Evolutionary conservation across 2,329 filamentous ascomycete species (phyloP), one percentile per base, ranked within the genome.

Genomic region (Neofusicoccum sp.): DNA sequence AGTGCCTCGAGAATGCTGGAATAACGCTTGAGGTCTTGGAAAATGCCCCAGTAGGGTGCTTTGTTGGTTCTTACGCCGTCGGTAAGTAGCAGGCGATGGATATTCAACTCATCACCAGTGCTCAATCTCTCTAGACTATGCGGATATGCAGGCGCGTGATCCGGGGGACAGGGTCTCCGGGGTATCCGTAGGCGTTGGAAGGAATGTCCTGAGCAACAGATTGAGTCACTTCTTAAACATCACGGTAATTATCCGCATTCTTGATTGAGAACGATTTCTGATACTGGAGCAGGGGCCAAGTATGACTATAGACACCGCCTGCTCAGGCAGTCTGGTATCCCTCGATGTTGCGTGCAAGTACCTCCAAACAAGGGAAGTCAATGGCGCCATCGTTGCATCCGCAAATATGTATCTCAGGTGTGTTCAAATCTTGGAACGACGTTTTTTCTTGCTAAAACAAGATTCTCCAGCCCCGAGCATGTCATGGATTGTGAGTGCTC

Each of bases 1-100:
- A 79, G 65, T 75, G 77, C 0, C 66, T 85, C 0, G 78, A 80
- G 54, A 74, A 73, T 64, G 69, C 66, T 8, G 74, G 73, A 2
- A 58, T 71, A 1, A 58, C 67, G 1, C 65, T 71, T 34, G 67
- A 73, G 22, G 14, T 31, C 12, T 6, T 68, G 8, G n/a, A 48
- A 2, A 61, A 65, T 3, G 22, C 37, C 5, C 22, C 6, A 3
- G 41, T 62, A 36, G 60, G 62, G 16, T 64, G 61, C 34, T 62
- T 71, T 31, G 65, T 66, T 3, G 70, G 67, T 1, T 67, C 69
- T n/a, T 70, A 67, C 47, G 63, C 68, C 22, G 31, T 67, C 59
- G 56, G 56, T 45, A 67, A 6, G 61, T 56, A 49, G 9, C 29
- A 34, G 29, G 11, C 28, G 61, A 8, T 43, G 52, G 14, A 11